Conservation (phyloP, 129 eudicot genomes). For the Daucus carota region DNA sequence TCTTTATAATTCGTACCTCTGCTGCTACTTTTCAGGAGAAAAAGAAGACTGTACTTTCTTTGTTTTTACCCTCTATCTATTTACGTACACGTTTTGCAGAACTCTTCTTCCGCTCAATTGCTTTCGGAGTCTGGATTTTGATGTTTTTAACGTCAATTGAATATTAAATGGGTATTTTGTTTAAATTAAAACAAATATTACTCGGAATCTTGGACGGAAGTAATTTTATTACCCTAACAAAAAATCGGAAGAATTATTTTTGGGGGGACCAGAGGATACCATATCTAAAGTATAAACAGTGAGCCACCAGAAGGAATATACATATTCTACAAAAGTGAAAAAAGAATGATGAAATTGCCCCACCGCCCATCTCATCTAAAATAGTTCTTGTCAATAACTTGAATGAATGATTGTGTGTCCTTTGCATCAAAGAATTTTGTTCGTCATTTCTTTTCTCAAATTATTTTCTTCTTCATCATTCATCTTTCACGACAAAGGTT, state of each 20-base stretch:
- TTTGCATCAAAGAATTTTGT: background rate
- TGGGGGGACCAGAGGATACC: too few relatives aligned
- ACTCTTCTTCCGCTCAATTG: background rate
- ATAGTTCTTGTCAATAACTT: background rate
- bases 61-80: background rate
- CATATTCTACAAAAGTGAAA: background rate
- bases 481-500: background rate
- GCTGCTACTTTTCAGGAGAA: background rate
- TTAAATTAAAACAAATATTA: too few relatives aligned
- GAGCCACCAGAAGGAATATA: background rate
- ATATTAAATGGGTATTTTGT: too few relatives aligned
- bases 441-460: background rate
- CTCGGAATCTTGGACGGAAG: too few relatives aligned
- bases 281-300: too few relatives aligned
- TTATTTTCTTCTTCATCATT: background rate
- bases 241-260: too few relatives aligned
- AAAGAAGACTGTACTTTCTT: background rate
- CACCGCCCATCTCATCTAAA: background rate
- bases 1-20: background rate
- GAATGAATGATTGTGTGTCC: conserved; percentile 1
- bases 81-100: background rate
- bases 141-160: too few relatives aligned
- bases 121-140: background rate
- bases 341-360: background rate
- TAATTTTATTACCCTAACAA: too few relatives aligned